phyloP scores from a whole-genome alignment of 352 stramenopile species.

The Phytopythium mirpurense region DNA sequence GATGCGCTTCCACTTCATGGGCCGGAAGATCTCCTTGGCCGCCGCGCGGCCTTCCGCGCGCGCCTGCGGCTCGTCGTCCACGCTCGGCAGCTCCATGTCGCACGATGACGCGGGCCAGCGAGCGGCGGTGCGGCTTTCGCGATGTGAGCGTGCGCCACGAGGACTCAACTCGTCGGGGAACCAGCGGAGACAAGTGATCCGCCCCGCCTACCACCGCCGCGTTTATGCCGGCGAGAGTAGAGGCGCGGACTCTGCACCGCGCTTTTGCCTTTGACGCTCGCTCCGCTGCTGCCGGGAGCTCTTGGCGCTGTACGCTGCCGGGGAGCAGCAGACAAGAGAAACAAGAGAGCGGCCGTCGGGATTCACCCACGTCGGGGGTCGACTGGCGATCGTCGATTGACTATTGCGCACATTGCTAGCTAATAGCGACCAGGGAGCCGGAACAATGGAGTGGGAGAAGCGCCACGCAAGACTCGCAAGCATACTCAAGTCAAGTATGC shows the following conservation, averaged over 20 bases:
- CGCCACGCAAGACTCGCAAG: background rate
- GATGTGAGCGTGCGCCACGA: background rate
- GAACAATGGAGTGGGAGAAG: background rate
- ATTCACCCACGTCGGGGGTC: too few relatives aligned
- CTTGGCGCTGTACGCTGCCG: too few relatives aligned
- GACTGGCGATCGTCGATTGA: too few relatives aligned
- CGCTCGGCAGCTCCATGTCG: constrained; percentile 24
- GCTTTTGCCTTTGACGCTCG: too few relatives aligned
- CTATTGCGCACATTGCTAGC: too few relatives aligned
- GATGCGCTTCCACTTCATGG: constrained; percentile 67
- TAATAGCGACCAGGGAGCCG: background rate
- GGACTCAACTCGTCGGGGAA: too few relatives aligned
- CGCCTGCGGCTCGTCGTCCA: constrained; percentile 51
- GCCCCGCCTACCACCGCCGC: too few relatives aligned
- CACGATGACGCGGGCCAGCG: background rate
- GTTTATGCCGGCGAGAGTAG: background rate
- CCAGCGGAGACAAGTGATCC: too few relatives aligned
- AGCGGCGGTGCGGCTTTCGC: background rate
- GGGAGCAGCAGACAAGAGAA: too few relatives aligned
- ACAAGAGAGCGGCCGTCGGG: too few relatives aligned
- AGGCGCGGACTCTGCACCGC: background rate
- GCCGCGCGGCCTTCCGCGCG: constrained; percentile 40
- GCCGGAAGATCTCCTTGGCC: constrained; percentile 69
- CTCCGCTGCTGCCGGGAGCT: too few relatives aligned
- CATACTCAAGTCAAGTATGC: background rate